Base-by-base conservation (phyloP, 1,284 basidiomycete genomes). In the Melampsora occidentalis region DNA sequence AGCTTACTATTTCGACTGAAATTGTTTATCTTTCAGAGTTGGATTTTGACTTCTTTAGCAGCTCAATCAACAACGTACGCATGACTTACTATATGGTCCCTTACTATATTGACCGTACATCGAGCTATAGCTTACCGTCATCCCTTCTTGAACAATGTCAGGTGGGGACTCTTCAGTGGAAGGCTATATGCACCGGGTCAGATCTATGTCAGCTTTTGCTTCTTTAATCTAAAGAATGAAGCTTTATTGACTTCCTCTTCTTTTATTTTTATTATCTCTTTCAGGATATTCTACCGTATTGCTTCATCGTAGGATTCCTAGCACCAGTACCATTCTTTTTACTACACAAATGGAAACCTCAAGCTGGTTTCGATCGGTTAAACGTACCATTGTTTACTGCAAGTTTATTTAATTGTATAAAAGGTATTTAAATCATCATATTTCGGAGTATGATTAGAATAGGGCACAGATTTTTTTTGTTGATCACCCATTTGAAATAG, bases 131-230 rank as follows among this genome's bases (percentile, higher is more conserved):
- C 35, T 39, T 39, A 39, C 35, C 35, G 6, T 39, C 6, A 39
- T 7, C 10, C 35, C 35, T 28, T 28, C 35, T 39, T 53, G 3
- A 42, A n/a, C 25, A 7, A 3, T 22, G 16, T 39, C 25, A 73
- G 71, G 4, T 73, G 71, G 71, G 71, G 71, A 51, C 31, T 73
- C 39, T 73, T 73, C 49, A 73, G 71, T 42, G 42, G 49, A 33
- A 65, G 48, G 51, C 63, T 73, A 14, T 73, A 66, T 31, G 22
- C 57, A 3, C 10, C 51, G 2, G 71, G 64, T 31, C 48, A 65
- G 39, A 65, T 51, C 66, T 73, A 73, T 73, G 71, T 73, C 5
- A 39, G 35, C 35, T 39, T 10, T 39, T 39, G 5, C 35, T 10
- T 1, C 2, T 39, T 39, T 39, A 39, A 6, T 10, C 59, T 10